Evolutionary conservation across 1,284 basidiomycete species (phyloP), one percentile per base, ranked within the genome.

Genomic region (Boletellus deceptivus): DNA sequence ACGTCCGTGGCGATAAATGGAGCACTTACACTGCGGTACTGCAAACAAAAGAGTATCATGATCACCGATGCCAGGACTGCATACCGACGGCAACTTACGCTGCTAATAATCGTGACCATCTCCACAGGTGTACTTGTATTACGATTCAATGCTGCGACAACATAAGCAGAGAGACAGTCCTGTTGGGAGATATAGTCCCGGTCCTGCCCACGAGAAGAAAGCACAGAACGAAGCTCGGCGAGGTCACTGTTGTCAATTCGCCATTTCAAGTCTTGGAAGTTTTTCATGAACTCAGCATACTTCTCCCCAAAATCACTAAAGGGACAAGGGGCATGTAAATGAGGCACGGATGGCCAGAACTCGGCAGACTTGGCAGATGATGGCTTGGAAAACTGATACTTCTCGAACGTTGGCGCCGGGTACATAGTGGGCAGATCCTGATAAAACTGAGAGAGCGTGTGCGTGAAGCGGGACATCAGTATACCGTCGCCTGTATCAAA

Each of bases 91-190:
- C 27, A 16, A 59, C 65, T 52, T 42, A 72, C 70, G 27, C 61
- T 68, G 25, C 60, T 57, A 4, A 59, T 58, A 31, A 70, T 71
- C 3, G 58, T 62, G 11, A 72, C 52, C 33, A 22, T 53, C 18
- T 46, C 53, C 11, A 29, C 29, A 13, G 29, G 29, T 13, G 29
- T 29, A 5, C 11, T 29, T 6, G 29, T 29, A 29, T 29, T 29
- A 29, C 11, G 29, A 14, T 31, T 31, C 29, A 31, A 31, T 31
- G 13, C 29, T 0, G 29, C 45, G 17, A 63, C 56, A 7, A 72
- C 18, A 46, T 64, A 69, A 16, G 72, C 70, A 0, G 59, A 61
- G 43, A 72, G 56, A 46, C 66, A 66, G 42, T 72, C 71, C 8
- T 71, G 67, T 9, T 52, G 51, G 6, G 58, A 58, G n/a, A 71